Evolutionary conservation across 129 eudicot genomes (phyloP), one percentile per base, ranked within the genome.

Genomic region (Flaveria sonorensis): DNA sequence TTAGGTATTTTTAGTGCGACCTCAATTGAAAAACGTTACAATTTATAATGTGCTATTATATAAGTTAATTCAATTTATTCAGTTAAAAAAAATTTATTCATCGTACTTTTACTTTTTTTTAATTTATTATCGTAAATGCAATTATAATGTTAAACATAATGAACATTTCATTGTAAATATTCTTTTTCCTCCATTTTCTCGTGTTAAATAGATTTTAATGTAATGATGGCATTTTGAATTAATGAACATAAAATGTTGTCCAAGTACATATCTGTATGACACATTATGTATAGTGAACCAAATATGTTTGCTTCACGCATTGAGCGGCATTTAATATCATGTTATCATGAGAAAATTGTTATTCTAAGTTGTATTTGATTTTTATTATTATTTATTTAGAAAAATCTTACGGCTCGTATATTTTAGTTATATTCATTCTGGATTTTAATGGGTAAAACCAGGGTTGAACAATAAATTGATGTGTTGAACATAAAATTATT

Each of bases 1-100:
- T 76, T 72, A 82, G 82, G 86, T 82, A 76, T 77, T 71, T 77
- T 61, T 82, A 76, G 85, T 82, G 81, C 78, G 64, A 76, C 82
- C 26, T 55, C 80, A 74, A 55, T 56, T 74, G 84, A 81, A 56
- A 81, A 81, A 72, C 78, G 53, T 62, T 48, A 4, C n/a, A 48
- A 48, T 12, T 45, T 10, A 11, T 45, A 8, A 45, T 45, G 50
- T 45, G 1, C 3, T 45, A 8, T 8, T 45, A 45, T 11, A 8
- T 45, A 45, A 45, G 0, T 43, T 11, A 42, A 43, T 45, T 36
- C 7, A 4, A 36, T 36, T 36, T 6, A 36, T 6, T 36, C 7
- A 6, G 40, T 36, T 36, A 7, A 1, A 36, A 36, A 36, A 36
- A 36, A 36, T 0, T 4, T 36, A 36, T 36, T 36, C 40, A 2